Evolutionary conservation across 2,329 filamentous ascomycete genomes (phyloP).

Genomic region (Fusarium proliferatum): DNA sequence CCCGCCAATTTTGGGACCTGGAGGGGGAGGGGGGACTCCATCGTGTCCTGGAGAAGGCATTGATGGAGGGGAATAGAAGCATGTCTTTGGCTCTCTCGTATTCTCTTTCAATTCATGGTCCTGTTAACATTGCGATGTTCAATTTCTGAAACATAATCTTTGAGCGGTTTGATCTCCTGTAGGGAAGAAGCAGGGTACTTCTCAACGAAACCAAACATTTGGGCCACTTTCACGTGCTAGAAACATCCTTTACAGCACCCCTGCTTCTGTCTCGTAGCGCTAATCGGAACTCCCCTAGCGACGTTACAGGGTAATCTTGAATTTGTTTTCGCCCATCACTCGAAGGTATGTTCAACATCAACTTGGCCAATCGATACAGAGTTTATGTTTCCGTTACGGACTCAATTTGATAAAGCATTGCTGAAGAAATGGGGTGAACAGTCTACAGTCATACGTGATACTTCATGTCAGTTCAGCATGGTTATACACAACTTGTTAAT

Average conservation of each 20-base stretch:
- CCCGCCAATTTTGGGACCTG: slow-evolving; percentile 26
- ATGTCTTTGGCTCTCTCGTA: neutral
- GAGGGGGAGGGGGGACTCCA: slow-evolving; percentile 18
- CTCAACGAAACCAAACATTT: slow-evolving; percentile 36
- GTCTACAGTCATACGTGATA: rapidly evolving
- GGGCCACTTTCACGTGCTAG: slow-evolving; percentile 44
- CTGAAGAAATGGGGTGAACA: rapidly evolving
- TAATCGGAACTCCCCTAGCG: slow-evolving; percentile 24
- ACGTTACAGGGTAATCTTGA: slow-evolving; percentile 17
- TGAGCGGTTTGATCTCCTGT: neutral
- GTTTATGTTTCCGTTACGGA: neutral
- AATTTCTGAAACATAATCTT: neutral
- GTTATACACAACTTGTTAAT: slow-evolving; percentile 20
- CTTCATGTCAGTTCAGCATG: neutral
- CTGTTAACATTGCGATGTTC: neutral
- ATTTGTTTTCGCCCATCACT: neutral
- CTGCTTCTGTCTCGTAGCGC: neutral
- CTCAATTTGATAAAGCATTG: neutral
- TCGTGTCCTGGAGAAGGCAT: slow-evolving; percentile 22
- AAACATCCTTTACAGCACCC: slow-evolving; percentile 12
- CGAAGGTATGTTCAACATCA: neutral
- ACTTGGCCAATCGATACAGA: no score
- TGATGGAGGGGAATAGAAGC: neutral
- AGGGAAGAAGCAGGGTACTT: slow-evolving; percentile 6
- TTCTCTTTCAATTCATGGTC: neutral